Base-by-base conservation (phyloP, 202 grass and related monocot genomes). In the Setaria viridis region DNA sequence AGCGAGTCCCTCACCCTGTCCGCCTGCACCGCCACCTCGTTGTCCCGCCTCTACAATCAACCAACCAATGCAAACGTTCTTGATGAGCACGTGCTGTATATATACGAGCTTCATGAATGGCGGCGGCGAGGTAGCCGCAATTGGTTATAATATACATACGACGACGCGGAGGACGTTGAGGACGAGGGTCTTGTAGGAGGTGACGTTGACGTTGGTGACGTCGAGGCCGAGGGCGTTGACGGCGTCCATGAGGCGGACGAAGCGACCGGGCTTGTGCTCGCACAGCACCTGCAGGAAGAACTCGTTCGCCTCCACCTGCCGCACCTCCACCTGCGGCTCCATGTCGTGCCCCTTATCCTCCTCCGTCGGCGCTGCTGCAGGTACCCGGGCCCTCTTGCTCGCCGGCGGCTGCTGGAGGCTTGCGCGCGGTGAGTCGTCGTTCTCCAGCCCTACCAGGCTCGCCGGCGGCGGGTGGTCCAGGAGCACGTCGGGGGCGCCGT, bases 281-380 rank as follows among this genome's bases (percentile, higher is more conserved):
- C 97, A 96, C 17, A 99, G 79, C 59, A 99, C 88, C 89, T 95
- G 87, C 41, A 99, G 75, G 85, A 99, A 99, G 90, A 91, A 90
- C 82, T 99, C 96, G 76, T 99, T 96, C 6, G 88, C 91, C 51
- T 94, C 88, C 82, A 93, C 84, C 79, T 91, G 91, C 67, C 88
- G 93, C 68, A 99, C 96, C 84, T 99, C 96, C 83, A 99, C 88
- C 76, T 93, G 96, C 21, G 96, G 96, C 91, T 99, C 76, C 90
- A 91, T 91, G 76, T 87, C 85, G 68, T 87, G 74, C 9, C 74
- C 87, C 51, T 84, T 84, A 4, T 83, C 81, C 30, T 79, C 42
- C 55, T 57, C 78, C 43, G 4, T 56, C 51, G 12, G 48, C 84
- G 29, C 39, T 39, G 12, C 59, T 76, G 29, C 39, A 12, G 8